phyloP scores from a whole-genome alignment of 768 basidiomycete species.

The Cubamyces lactineus region DNA sequence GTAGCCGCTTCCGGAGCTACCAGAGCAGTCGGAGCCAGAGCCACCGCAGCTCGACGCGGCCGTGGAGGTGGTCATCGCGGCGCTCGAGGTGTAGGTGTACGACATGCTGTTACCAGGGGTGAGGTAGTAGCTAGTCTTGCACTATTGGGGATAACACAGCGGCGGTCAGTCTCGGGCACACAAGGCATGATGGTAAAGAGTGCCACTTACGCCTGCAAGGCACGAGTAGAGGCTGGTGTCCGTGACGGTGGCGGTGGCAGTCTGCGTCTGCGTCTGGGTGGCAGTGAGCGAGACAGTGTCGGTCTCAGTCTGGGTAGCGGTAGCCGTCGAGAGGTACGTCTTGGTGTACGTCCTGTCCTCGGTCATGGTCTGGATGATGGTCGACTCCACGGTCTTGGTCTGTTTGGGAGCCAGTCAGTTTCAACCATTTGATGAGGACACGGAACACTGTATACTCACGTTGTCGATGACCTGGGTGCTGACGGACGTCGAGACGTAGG shows the following conservation, averaged over 20 bases:
- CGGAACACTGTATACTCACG: conserved; percentile 38
- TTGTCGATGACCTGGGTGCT: conserved; percentile 61
- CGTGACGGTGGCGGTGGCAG: conserved; percentile 46
- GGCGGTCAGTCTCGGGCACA: neutral
- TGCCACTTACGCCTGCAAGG: conserved; percentile 19
- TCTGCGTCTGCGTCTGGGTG: conserved; percentile 56
- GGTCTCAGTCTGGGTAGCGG: conserved; percentile 48
- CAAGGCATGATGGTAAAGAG: neutral
- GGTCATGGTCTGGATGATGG: conserved; percentile 55
- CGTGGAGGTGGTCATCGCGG: conserved; percentile 20
- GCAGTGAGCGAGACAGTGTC: conserved; percentile 39
- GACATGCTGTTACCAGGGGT: conserved; percentile 56
- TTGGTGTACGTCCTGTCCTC: conserved; percentile 50
- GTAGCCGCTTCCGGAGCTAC: conserved; percentile 3
- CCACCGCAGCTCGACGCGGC: conserved; percentile 19
- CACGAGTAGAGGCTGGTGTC: conserved; percentile 37
- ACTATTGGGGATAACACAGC: conserved; percentile 38
- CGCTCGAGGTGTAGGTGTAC: conserved; percentile 41
- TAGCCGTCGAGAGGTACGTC: conserved; percentile 54
- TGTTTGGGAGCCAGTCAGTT: conserved; percentile 24
- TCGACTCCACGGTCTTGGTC: conserved; percentile 63
- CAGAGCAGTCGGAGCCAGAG: conserved; percentile 6
- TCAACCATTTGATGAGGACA: neutral
- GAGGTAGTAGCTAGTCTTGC: conserved; percentile 61
- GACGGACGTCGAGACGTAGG: conserved; percentile 55